Evolutionary conservation across 768 basidiomycete genomes (phyloP), one percentile per base, ranked within the genome.

Genomic region (Albatrellus ellisii): DNA sequence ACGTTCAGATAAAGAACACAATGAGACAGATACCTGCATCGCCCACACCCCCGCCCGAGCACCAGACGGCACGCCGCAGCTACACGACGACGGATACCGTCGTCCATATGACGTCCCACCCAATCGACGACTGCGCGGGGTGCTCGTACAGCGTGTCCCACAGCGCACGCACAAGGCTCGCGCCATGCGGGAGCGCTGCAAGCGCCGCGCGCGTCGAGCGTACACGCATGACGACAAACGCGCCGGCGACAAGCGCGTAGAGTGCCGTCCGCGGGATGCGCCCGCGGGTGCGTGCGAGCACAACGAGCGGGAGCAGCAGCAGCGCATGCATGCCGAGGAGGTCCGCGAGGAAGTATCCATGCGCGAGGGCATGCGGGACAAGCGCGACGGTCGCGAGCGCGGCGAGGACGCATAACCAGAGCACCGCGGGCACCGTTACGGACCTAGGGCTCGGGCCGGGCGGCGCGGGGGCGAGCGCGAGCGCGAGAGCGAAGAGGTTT

Each of bases 91-190:
- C 65, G 0, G 68, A 69, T 1, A 59, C 26, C 15, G 54, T 66
- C 11, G 73, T 70, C 73, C 76, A 79, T 6, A 79, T 52, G 8
- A 77, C 67, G 40, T 81, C 78, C 68, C 73, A 74, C 4, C 75
- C 72, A 26, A 81, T 77, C 9, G 72, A 75, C 1, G 72, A 64
- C 54, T 77, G 75, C 4, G 77, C 78, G 1, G 77, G 75, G 52
- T 79, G 72, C 1, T 62, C 58, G 40, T 69, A 55, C 8, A 76
- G 61, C 18, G 58, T 59, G 0, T 46, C 48, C 64, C 64, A 67
- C 14, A 59, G 59, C 10, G 48, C 54, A 29, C 34, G 1, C 11
- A 52, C 46, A 8, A 36, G 46, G 10, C 44, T 46, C 26, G 47
- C 45, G 22, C 43, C 36, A 21, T 41, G 36, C 21, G 29, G 6